Percentiles rank a stretch among this genome's conserved stretches.
These are phyloP conservation scores for Perkinsus chesapeaki DNA, from an alignment of 169 alveolate species.

Conservation along the genomic window DNA sequence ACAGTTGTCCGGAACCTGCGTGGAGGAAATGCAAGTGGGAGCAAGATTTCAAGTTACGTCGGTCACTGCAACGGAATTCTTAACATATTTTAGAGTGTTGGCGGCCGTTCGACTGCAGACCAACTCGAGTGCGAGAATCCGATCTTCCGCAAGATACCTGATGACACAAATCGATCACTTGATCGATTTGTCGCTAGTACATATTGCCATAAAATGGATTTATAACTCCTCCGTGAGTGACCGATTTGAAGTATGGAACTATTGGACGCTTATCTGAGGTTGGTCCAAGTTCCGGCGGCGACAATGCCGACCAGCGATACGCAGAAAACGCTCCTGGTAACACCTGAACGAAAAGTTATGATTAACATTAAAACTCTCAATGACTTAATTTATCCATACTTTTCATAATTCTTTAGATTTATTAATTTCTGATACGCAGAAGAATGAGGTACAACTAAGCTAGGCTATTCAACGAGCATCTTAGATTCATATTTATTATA, in stretches of 20 bases:
- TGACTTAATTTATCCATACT: too few species aligned
- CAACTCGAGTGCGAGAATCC: slow-evolving; percentile 19
- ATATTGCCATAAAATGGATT: slow-evolving; percentile 23
- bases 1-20: slow-evolving; percentile 17
- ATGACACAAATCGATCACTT: too few species aligned
- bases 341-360: not conserved
- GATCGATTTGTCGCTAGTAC: too few species aligned
- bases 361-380: not conserved
- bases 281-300: not conserved
- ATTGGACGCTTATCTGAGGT: slow-evolving; percentile 4
- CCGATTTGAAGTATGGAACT: slow-evolving; percentile 25
- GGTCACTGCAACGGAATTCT: slow-evolving; percentile 19
- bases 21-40: not conserved
- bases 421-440: too few species aligned
- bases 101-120: slow-evolving; percentile 7
- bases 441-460: too few species aligned
- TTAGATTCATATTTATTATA: too few species aligned
- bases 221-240: slow-evolving; percentile 10
- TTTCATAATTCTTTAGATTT: too few species aligned
- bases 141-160: slow-evolving; percentile 24
- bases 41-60: slow-evolving; percentile 15
- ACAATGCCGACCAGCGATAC: slow-evolving; percentile 26
- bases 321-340: slow-evolving; percentile 35
- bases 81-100: slow-evolving; percentile 12
- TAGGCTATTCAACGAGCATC: too few species aligned